Conservation (phyloP, 306 rosid species). For the Lablab purpureus region DNA sequence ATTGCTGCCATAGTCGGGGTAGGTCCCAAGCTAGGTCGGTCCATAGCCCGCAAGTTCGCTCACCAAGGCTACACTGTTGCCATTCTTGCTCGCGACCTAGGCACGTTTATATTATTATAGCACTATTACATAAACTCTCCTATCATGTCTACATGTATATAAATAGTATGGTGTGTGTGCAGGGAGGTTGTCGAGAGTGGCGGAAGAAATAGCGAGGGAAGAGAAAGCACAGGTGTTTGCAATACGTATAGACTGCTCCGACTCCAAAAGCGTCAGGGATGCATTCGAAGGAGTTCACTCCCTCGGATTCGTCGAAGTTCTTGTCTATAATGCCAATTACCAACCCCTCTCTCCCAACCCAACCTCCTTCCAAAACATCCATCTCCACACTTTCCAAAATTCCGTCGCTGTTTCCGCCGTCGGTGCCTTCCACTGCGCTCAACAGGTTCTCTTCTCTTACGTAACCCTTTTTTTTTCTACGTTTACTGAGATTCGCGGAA, state of each 20-base stretch:
- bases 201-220: constrained; percentile 6
- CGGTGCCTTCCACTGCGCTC: constrained; percentile 15
- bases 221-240: constrained; percentile 13
- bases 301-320: neutral
- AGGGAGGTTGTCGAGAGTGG: neutral
- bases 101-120: neutral
- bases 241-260: neutral
- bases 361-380: neutral
- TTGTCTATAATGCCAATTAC: neutral
- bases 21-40: constrained; percentile 4
- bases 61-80: constrained; percentile 9
- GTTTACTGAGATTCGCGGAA: too few species aligned
- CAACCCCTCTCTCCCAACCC: constrained; percentile 5
- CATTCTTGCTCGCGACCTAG: constrained; percentile 12
- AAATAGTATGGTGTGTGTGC: too few species aligned
- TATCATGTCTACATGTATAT: neutral
- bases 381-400: neutral
- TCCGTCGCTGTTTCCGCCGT: neutral
- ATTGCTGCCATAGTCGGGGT: neutral
- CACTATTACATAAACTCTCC: too few species aligned
- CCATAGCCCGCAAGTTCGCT: constrained; percentile 15
- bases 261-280: neutral
- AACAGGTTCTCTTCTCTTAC: neutral
- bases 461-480: too few species aligned
- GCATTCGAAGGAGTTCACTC: constrained; percentile 15